Conservation (phyloP, 2,329 filamentous ascomycete genomes). For the Colletotrichum siamense region DNA sequence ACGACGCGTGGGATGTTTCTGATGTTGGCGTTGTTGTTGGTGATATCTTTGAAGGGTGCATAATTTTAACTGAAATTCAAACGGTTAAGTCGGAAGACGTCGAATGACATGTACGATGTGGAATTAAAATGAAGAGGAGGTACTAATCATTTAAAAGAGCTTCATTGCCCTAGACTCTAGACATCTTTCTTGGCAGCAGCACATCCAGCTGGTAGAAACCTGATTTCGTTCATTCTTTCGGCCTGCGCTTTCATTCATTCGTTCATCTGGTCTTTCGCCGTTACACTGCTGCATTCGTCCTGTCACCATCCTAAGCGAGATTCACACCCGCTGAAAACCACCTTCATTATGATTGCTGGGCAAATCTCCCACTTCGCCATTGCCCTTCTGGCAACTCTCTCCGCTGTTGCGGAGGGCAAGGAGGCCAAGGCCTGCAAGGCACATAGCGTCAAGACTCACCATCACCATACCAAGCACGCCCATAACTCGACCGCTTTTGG, state of each 20-base stretch:
- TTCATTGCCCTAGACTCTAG: not conserved
- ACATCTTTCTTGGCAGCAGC: not conserved
- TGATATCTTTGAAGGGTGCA: not conserved
- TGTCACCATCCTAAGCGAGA: fast-evolving
- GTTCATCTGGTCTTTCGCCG: fast-evolving
- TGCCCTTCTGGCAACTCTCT: not conserved
- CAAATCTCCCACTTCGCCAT: not conserved
- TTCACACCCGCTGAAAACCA: not conserved
- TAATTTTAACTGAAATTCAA: not conserved
- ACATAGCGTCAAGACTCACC: not conserved
- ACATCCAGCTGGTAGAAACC: not conserved
- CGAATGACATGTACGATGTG: not conserved
- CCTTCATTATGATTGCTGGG: not conserved
- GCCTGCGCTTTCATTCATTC: not conserved
- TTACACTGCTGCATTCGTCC: not conserved
- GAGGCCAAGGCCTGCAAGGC: not conserved
- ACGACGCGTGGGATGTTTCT: not conserved
- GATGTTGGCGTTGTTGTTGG: not conserved
- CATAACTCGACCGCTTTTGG: not conserved
- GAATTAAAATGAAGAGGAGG: not conserved
- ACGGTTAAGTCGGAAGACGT: not conserved
- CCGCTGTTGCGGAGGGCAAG: not conserved
- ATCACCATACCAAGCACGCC: not conserved
- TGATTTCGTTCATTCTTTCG: not conserved
- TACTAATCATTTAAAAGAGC: not conserved